Percentiles rank a stretch among this genome's conserved stretches.
These are phyloP conservation scores for Trifolium subterraneum DNA, from an alignment of 306 rosid genomes.

Conservation along the genomic window DNA sequence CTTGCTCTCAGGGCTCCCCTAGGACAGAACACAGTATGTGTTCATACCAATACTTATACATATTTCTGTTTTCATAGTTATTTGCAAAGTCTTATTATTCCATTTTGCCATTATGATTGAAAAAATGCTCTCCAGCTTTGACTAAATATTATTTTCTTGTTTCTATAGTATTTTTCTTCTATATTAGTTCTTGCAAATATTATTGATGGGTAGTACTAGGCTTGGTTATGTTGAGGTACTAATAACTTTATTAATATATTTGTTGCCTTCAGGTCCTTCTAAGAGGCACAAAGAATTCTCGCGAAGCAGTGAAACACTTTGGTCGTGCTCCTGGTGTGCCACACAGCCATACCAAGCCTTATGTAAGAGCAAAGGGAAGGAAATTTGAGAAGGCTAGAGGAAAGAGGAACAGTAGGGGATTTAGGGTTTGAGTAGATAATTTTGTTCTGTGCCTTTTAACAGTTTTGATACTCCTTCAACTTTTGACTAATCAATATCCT, in stretches of 20 bases:
- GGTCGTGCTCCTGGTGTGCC: constrained; percentile 95
- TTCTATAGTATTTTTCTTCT: neutral
- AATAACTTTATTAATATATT: neutral
- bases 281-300: constrained; percentile 76
- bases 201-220: neutral
- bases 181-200: neutral
- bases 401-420: constrained; percentile 75
- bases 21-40: constrained; percentile 79
- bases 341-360: constrained; percentile 81
- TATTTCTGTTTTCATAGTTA: neutral
- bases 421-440: constrained; percentile 52
- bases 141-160: neutral
- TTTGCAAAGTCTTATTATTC: neutral
- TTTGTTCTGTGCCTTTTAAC: neutral
- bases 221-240: neutral
- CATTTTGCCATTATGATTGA: no score
- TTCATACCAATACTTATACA: neutral
- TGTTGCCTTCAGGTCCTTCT: constrained; percentile 63
- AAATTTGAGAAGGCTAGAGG: constrained; percentile 87
- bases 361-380: constrained; percentile 75
- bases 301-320: constrained; percentile 88
- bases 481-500: no score
- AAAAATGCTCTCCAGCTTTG: no score
- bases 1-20: constrained; percentile 79
- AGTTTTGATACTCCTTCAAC: constrained; percentile 18